Evolutionary conservation across 2,329 filamentous ascomycete genomes (phyloP).

Genomic region (Sclerotiophoma versabilis): DNA sequence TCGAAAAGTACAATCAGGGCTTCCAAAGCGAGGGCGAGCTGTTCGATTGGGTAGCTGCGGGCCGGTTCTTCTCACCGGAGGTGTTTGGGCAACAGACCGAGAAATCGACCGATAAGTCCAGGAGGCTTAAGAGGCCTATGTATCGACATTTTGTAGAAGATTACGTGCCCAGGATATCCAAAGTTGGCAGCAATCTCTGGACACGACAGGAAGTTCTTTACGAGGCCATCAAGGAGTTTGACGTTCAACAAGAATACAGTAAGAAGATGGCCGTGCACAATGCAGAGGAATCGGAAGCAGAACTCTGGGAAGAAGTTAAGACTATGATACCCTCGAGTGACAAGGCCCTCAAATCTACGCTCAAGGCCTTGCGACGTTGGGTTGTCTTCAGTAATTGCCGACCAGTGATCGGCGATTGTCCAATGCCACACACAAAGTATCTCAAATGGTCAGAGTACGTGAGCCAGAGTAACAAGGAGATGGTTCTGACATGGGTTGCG

Average conservation of each 20-base stretch:
- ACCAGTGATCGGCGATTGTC: constrained; percentile 25
- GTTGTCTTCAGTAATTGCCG: constrained; percentile 37
- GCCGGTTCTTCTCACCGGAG: constrained; percentile 64
- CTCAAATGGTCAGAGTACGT: constrained; percentile 33
- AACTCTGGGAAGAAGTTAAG: constrained; percentile 57
- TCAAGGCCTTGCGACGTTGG: constrained; percentile 46
- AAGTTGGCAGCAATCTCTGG: constrained; percentile 35
- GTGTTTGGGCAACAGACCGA: constrained; percentile 43
- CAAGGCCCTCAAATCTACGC: constrained; percentile 28
- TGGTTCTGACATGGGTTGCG: constrained; percentile 39
- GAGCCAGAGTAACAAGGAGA: constrained; percentile 11
- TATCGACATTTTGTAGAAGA: constrained; percentile 69
- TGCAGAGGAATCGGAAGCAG: constrained; percentile 45
- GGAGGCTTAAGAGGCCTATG: constrained; percentile 62
- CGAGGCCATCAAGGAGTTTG: constrained; percentile 63
- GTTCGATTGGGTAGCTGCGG: constrained; percentile 67
- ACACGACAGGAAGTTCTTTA: constrained; percentile 57
- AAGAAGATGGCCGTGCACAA: constrained; percentile 49
- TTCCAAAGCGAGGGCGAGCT: constrained; percentile 65
- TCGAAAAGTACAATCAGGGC: constrained; percentile 58
- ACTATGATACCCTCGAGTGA: constrained; percentile 38
- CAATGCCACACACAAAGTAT: constrained; percentile 22
- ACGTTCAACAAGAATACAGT: constrained; percentile 55
- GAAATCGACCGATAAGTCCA: constrained; percentile 63
- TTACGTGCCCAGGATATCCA: constrained; percentile 64